Evolutionary conservation across 2,329 filamentous ascomycete genomes (phyloP).

Genomic region (Tolypocladium cylindrosporum): DNA sequence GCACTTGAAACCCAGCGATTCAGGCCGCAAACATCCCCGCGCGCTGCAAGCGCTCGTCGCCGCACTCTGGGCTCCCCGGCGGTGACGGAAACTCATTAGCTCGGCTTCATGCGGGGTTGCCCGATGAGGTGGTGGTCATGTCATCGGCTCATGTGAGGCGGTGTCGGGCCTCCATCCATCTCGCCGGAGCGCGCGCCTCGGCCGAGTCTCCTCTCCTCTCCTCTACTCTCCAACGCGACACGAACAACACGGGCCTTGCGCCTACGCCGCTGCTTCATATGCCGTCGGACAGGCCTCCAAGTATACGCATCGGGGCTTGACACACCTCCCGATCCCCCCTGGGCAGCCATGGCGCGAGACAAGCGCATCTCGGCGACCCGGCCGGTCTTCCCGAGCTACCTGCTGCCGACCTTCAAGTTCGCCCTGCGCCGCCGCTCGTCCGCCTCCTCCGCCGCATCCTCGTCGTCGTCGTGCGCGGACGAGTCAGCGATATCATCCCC

Average conservation of each 20-base stretch:
- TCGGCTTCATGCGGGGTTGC: background rate
- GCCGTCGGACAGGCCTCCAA: background rate
- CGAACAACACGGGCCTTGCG: background rate
- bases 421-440: conserved; percentile 34
- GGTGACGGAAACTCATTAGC: background rate
- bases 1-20: no score
- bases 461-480: conserved; percentile 12
- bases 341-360: conserved; percentile 2
- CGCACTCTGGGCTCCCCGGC: background rate
- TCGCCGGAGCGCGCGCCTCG: background rate
- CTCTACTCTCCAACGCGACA: background rate
- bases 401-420: conserved; percentile 40
- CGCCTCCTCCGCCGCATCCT: conserved; percentile 20
- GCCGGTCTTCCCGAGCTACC: conserved; percentile 39
- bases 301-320: background rate
- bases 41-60: background rate
- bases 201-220: no score
- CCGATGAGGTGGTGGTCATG: background rate
- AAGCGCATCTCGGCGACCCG: conserved; percentile 30
- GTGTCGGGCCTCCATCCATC: background rate
- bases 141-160: background rate
- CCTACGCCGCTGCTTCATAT: background rate
- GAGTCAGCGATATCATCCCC: conserved; percentile 16
- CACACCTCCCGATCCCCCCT: background rate
- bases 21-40: background rate